Base-by-base conservation (phyloP, 2,329 filamentous ascomycete genomes). In the Phoma herbarum region DNA sequence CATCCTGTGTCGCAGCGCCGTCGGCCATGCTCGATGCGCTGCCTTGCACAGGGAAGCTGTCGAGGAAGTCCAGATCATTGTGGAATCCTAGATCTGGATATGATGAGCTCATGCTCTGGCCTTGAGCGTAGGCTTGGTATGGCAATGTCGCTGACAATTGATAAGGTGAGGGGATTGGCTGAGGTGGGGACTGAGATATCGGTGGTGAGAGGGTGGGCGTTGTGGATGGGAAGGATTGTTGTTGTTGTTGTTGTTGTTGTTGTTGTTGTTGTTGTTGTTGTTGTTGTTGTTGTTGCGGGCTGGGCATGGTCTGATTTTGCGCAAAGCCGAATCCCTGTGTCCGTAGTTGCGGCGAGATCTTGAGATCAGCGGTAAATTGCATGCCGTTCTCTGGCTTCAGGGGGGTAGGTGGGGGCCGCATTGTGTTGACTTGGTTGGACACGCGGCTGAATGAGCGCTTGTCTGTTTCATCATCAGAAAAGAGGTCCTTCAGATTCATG, bases 1-100 rank as follows among this genome's bases (percentile, higher is more conserved):
- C 80, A 63, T 90, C 88, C 67, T 75, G 85, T 82, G 63, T 80
- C 82, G 84, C 86, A 1, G 54, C 54, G 83, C 86, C 79, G 77
- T 66, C 52, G 11, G 56, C 63, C 5, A 52, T 56, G 18, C 53
- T 54, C 10, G 49, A 57, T 10, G 59, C 44, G 12, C 54, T 53
- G 2, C 67, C 69, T 18, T 74, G 73, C 0, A 77, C 68, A 4
- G 81, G 75, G 58, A 83, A 81, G 44, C 81, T 80, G 60, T 85
- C 81, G 14, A 86, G 73, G 69, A 86, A 86, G 63, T 86, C 83
- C 14, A 86, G 79, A 48, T 84, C 81, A 16, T 81, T 78, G 49
- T 58, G 55, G 52, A 82, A 78, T 26, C 71, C 68, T 0, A 77
- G 50, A 26, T 75, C 72, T 0, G 75, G 72, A 49, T 76, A 76